Evolutionary conservation across 768 basidiomycete species (phyloP), one percentile per base, ranked within the genome.

Genomic region (Strobilomyces confusus): DNA sequence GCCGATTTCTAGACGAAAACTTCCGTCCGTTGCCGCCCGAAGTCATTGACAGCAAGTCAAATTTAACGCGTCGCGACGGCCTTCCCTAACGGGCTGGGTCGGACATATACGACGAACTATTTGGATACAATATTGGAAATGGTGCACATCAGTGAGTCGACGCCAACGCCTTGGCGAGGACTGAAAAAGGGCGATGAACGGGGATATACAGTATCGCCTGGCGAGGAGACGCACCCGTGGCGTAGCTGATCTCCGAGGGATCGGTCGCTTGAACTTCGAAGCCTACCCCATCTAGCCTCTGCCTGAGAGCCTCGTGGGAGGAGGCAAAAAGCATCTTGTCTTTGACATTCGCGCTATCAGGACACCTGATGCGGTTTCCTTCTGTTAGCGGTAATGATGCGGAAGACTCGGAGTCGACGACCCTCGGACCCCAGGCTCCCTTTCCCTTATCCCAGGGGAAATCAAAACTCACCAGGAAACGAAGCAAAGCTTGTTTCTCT

Each of bases 251-350:
- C 69, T 98, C 93, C 49, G 73, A 74, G 54, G 54, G 73, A 41
- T 92, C 92, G 41, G 89, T 94, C 52, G 82, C 94, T 70, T 98
- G 95, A 51, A 98, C 78, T 69, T 97, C 93, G 44, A 80, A 67
- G 5, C 80, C 76, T 59, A 97, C 79, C 50, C 94, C 95, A 23
- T 80, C 81, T 26, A 98, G 79, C 30, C 80, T 66, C 49, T 79
- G 81, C 63, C 82, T 80, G 58, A 99, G 73, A 5, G 86, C 86
- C 25, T 92, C 89, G 66, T 83, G 86, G 49, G 95, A 98, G 17
- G 92, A 86, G 3, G 95, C 87, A 73, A 82, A 88, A 61, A 97
- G 63, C 94, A 98, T 98, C 85, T 95, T 98, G 67, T 82, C 77
- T 74, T 89, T 93, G 72, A 95, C 79, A 73, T 82, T 89, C 38